Conservation (phyloP, 768 basidiomycete genomes). For the Pleurotus citrinopileatus region DNA sequence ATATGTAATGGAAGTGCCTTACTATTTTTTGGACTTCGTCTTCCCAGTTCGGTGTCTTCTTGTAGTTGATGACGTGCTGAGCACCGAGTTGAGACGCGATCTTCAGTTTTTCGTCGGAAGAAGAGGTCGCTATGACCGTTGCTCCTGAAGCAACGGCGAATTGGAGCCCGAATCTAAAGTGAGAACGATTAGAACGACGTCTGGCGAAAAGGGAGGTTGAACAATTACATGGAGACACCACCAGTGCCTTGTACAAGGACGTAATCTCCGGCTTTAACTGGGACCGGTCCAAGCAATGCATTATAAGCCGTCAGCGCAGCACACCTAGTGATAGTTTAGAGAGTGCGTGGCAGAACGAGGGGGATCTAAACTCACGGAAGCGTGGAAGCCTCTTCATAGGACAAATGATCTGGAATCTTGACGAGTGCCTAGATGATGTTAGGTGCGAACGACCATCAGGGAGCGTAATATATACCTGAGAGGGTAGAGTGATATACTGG, state of each 20-base stretch:
- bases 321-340: constrained; percentile 29
- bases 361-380: constrained; percentile 42
- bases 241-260: constrained; percentile 58
- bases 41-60: constrained; percentile 55
- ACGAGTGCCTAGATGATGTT: constrained; percentile 39
- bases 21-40: constrained; percentile 44
- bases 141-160: constrained; percentile 63
- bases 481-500: constrained; percentile 50
- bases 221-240: constrained; percentile 48
- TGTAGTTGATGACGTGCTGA: constrained; percentile 61
- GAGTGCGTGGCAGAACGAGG: not conserved
- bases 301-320: constrained; percentile 68
- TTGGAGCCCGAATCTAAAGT: constrained; percentile 50
- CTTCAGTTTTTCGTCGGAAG: constrained; percentile 60
- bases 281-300: constrained; percentile 44
- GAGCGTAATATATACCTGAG: constrained; percentile 27
- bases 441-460: not conserved
- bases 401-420: constrained; percentile 51
- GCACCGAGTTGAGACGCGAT: constrained; percentile 49
- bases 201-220: not conserved
- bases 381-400: constrained; percentile 63
- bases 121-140: constrained; percentile 64
- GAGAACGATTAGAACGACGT: not conserved
- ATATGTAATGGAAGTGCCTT: constrained; percentile 13
- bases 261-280: constrained; percentile 56